Conservation (phyloP, 1,139 yeast species). For the Yamadazyma sp. region DNA sequence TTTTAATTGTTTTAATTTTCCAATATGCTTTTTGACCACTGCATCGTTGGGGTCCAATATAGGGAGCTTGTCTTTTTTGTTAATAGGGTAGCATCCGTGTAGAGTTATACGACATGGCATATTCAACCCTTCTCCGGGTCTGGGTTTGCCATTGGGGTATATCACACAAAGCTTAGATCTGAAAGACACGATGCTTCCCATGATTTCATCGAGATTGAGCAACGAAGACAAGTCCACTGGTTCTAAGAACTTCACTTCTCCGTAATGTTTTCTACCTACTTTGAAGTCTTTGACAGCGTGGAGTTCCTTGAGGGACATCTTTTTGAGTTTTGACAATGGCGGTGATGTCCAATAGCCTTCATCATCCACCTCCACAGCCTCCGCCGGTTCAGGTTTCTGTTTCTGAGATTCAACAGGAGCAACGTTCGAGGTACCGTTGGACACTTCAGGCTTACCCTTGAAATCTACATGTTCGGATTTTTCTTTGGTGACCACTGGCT, state of each 20-base stretch:
- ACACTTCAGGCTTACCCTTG: slow-evolving; percentile 11
- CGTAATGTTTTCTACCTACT: slow-evolving; percentile 80
- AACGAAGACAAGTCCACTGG: slow-evolving; percentile 83
- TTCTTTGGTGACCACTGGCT: slow-evolving; percentile 7
- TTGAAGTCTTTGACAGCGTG: slow-evolving; percentile 63
- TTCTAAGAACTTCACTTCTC: slow-evolving; percentile 68
- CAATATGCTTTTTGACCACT: slow-evolving; percentile 65
- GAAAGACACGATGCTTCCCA: slow-evolving; percentile 66
- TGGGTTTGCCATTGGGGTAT: slow-evolving; percentile 76
- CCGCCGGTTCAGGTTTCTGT: slow-evolving; percentile 9
- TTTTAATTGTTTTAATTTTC: slow-evolving; percentile 59
- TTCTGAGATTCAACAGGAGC: slow-evolving; percentile 9
- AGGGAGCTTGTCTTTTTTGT: slow-evolving; percentile 70
- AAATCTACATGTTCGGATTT: slow-evolving; percentile 37
- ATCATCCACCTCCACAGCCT: slow-evolving; percentile 38
- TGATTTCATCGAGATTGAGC: slow-evolving; percentile 57
- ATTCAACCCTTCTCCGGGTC: slow-evolving; percentile 79
- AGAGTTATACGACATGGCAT: slow-evolving; percentile 71
- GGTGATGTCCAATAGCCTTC: slow-evolving; percentile 92
- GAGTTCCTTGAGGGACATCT: slow-evolving; percentile 61
- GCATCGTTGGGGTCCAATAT: slow-evolving; percentile 79
- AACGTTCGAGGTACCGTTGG: no score
- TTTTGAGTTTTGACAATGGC: slow-evolving; percentile 58
- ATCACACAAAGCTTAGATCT: slow-evolving; percentile 62
- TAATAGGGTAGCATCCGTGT: slow-evolving; percentile 75